Evolutionary conservation across 495 filamentous ascomycete species (phyloP).

Genomic region (Penicillium coffeae): DNA sequence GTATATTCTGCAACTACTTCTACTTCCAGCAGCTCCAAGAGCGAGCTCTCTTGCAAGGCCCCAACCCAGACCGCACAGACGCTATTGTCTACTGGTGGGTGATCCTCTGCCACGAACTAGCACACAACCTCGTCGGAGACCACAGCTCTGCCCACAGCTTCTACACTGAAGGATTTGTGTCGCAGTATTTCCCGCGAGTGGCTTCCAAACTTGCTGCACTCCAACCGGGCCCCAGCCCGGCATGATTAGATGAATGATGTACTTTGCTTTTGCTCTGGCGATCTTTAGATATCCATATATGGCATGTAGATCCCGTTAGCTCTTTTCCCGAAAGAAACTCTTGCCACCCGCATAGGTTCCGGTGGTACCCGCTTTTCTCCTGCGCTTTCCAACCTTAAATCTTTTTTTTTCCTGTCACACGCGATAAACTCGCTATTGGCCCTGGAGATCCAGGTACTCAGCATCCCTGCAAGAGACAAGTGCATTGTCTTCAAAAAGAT

Average conservation of each 20-base stretch:
- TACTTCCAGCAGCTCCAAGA: slow-evolving; percentile 81
- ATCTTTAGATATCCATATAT: not conserved
- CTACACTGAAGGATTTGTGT: slow-evolving; percentile 59
- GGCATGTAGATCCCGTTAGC: not conserved
- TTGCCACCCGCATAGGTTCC: slow-evolving; percentile 11
- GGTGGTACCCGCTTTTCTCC: slow-evolving; percentile 30
- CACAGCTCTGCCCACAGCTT: slow-evolving; percentile 82
- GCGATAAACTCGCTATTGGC: not conserved
- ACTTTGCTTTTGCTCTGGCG: not conserved
- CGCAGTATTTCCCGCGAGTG: slow-evolving; percentile 51
- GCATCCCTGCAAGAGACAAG: too few relatives aligned
- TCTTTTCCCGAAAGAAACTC: slow-evolving; percentile 7
- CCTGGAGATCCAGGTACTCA: too few relatives aligned
- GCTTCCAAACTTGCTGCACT: slow-evolving; percentile 34
- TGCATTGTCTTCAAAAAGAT: too few relatives aligned
- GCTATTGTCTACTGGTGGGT: slow-evolving; percentile 90
- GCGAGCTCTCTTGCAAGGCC: slow-evolving; percentile 34
- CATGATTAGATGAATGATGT: not conserved
- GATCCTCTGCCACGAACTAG: slow-evolving; percentile 85
- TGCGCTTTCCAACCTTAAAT: slow-evolving; percentile 19
- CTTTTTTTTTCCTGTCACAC: slow-evolving; percentile 15
- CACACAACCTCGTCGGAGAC: slow-evolving; percentile 80
- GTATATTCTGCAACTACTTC: slow-evolving; percentile 88
- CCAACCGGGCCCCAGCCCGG: not conserved
- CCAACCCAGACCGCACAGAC: slow-evolving; percentile 49